phyloP scores from a whole-genome alignment of 1,139 yeast genomes.

The Candida tunisiensis region DNA sequence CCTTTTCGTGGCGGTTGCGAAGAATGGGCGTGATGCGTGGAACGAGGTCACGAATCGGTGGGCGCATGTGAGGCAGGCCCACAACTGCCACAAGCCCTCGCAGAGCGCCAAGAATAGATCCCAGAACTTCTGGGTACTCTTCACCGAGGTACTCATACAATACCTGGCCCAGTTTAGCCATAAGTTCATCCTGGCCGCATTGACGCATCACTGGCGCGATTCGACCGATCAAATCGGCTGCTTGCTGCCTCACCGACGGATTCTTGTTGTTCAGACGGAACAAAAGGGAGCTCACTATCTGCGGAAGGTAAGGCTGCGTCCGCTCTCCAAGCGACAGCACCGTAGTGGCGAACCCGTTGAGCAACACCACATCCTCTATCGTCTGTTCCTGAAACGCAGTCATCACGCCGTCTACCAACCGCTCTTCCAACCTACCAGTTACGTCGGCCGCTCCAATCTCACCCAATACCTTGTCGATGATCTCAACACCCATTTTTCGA shows the following conservation, averaged over 20 bases:
- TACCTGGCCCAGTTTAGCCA: conserved; percentile 56
- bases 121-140: conserved; percentile 85
- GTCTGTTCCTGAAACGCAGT: conserved; percentile 75
- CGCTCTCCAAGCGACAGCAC: conserved; percentile 53
- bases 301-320: conserved; percentile 56
- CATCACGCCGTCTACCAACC: conserved; percentile 68
- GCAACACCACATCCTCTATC: conserved; percentile 32
- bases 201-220: conserved; percentile 51
- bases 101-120: conserved; percentile 65
- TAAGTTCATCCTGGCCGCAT: conserved; percentile 48
- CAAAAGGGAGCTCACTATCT: conserved; percentile 56
- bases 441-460: conserved; percentile 34
- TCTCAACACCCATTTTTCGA: conserved; percentile 63
- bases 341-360: conserved; percentile 51
- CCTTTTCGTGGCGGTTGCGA: conserved; percentile 80
- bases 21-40: conserved; percentile 88
- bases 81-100: conserved; percentile 32
- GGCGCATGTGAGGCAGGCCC: conserved; percentile 49
- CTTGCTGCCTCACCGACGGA: conserved; percentile 66
- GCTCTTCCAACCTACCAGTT: conserved; percentile 41
- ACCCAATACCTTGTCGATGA: conserved; percentile 34
- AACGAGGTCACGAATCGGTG: conserved; percentile 67
- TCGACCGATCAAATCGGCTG: conserved; percentile 60
- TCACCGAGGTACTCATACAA: conserved; percentile 90
- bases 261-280: conserved; percentile 60